Evolutionary conservation across 2,329 filamentous ascomycete genomes (phyloP), one percentile per base, ranked within the genome.

Genomic region (Didymella pomorum): DNA sequence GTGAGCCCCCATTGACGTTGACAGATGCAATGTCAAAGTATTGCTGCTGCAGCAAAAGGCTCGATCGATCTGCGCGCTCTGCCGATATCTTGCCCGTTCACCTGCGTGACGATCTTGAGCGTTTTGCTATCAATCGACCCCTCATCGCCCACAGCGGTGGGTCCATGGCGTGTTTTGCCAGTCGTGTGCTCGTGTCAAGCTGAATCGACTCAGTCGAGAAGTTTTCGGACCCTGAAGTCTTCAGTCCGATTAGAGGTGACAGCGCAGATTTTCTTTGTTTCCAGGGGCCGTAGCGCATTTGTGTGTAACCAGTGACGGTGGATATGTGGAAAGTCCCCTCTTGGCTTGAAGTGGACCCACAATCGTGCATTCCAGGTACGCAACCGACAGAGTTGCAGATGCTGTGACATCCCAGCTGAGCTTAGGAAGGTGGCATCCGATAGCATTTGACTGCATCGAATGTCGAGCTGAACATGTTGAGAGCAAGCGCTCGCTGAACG

Each of bases 291-390:
- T 60, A 56, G 57, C 48, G 39, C 37, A 20, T 59, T 46, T 31
- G 52, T 50, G 63, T 58, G 66, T 67, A 68, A 64, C 70, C 65
- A 69, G 63, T 68, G 57, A 65, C 51, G 58, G 45, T 57, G 61
- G 63, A 57, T 61, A 61, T 64, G 55, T 60, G 60, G 58, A 55
- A 56, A 58, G 29, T 50, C 44, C 8, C 43, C 56, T 64, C 61
- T 66, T 64, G 64, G 63, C 69, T 58, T 53, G 63, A 47, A 58
- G 60, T 28, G 55, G 63, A 51, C 65, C 65, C 63, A 63, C 62
- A 63, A 43, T 51, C 56, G 14, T 55, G 46, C 54, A 56, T 58
- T 52, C 37, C 48, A 57, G 16, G 52, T 42, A 53, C 8, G 56
- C 48, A 56, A 49, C 51, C 44, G 42, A 37, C 23, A 29, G 14